Conservation (phyloP, 2,329 filamentous ascomycete genomes). For the Phoma herbarum region DNA sequence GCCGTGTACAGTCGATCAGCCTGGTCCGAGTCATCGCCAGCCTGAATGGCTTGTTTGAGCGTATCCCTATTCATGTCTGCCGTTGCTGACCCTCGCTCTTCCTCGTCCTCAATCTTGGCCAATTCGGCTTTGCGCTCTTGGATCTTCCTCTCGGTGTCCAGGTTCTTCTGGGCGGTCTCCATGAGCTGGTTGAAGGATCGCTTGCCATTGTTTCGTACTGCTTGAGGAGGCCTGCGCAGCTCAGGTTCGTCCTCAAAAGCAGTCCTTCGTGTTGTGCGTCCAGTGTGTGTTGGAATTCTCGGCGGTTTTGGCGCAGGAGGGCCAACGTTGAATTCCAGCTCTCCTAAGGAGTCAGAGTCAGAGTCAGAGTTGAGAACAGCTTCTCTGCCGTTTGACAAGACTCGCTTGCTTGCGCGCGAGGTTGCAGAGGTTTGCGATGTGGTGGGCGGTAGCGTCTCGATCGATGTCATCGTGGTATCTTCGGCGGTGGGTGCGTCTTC, state of each 20-base stretch:
- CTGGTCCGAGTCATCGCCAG: conserved; percentile 77
- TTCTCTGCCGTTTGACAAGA: conserved; percentile 62
- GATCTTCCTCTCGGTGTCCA: conserved; percentile 39
- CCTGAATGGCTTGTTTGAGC: conserved; percentile 54
- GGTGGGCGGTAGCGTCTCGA: conserved; percentile 7
- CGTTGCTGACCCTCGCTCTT: conserved; percentile 15
- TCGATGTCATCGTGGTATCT: conserved; percentile 5
- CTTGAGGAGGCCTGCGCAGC: conserved; percentile 35
- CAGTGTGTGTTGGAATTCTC: conserved; percentile 18
- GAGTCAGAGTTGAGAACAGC: conserved; percentile 74
- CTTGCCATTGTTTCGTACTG: conserved; percentile 22
- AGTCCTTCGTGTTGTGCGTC: conserved; percentile 23
- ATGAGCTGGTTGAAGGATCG: conserved; percentile 36
- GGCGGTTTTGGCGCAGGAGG: conserved; percentile 18
- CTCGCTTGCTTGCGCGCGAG: conserved; percentile 54
- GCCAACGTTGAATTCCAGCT: conserved; percentile 58
- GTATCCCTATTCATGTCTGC: conserved; percentile 36
- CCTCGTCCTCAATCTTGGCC: conserved; percentile 32
- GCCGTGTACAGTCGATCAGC: conserved; percentile 63
- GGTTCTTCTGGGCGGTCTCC: conserved; percentile 34
- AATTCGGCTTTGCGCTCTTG: conserved; percentile 38
- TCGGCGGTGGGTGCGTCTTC: conserved; percentile 19
- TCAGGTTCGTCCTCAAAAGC: conserved; percentile 25
- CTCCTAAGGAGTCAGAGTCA: conserved; percentile 64
- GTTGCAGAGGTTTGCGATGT: conserved; percentile 40